These are phyloP conservation scores for Closterium sp. DNA, from an alignment of 139 green algal species.

Conservation along the genomic window DNA sequence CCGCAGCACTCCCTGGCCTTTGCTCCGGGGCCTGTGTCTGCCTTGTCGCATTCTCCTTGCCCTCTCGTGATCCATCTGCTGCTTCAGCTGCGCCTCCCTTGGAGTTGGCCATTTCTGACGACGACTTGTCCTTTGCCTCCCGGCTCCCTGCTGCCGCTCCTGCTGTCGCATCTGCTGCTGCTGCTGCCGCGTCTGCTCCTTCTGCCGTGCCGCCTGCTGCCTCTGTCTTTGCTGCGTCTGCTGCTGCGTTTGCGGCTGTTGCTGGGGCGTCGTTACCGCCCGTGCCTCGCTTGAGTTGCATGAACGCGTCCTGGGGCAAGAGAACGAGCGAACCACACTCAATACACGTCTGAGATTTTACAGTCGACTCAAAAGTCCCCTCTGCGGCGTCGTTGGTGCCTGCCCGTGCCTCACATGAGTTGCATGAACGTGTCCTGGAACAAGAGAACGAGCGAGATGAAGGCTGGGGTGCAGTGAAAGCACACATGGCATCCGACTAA, in stretches of 20 bases:
- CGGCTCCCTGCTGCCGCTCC: background rate
- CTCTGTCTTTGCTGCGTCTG: background rate
- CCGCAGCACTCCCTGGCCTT: background rate
- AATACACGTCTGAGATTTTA: too few relatives aligned
- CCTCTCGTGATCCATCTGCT: too few relatives aligned
- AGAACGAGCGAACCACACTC: background rate
- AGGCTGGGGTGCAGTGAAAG: background rate
- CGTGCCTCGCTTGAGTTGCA: background rate
- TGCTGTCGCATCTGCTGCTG: too few relatives aligned
- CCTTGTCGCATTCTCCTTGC: background rate
- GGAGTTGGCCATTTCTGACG: background rate
- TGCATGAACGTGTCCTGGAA: background rate
- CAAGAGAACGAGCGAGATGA: background rate
- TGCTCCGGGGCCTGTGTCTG: background rate
- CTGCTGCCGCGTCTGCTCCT: too few relatives aligned
- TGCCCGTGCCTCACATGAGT: background rate
- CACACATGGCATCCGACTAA: background rate
- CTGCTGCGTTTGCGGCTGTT: background rate
- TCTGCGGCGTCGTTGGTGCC: background rate
- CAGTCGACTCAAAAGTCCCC: too few relatives aligned
- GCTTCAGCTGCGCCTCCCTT: background rate
- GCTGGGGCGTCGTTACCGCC: background rate
- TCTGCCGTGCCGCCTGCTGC: background rate
- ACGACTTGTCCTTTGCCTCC: too few relatives aligned
- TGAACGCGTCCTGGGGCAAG: background rate